Evolutionary conservation across 2,329 filamentous ascomycete species (phyloP).

Genomic region (Ceratocystis eucalypticola): DNA sequence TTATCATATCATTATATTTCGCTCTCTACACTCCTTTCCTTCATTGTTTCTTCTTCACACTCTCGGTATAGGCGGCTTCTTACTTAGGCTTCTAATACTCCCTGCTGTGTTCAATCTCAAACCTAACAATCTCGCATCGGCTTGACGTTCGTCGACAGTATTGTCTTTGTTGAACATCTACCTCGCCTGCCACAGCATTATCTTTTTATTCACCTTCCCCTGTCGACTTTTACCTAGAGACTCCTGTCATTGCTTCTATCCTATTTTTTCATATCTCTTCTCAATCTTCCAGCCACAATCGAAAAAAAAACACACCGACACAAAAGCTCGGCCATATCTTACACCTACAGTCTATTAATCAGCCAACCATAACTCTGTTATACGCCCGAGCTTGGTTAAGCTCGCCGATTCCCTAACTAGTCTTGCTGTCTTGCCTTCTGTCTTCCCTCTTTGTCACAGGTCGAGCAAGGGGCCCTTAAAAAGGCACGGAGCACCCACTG

Average conservation of each 20-base stretch:
- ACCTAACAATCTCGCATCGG: background rate
- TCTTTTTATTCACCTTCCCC: background rate
- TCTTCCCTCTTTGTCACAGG: background rate
- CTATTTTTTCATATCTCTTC: background rate
- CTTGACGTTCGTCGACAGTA: background rate
- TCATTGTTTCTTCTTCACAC: background rate
- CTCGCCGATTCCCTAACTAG: background rate
- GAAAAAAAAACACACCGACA: too few relatives aligned
- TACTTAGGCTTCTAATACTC: background rate
- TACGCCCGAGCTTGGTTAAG: background rate
- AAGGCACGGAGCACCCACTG: constrained; percentile 7
- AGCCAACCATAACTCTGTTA: background rate
- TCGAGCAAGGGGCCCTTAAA: background rate
- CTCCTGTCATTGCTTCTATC: background rate
- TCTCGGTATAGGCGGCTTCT: background rate
- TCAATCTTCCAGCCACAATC: too few relatives aligned
- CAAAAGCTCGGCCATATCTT: too few relatives aligned
- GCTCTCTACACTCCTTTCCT: background rate
- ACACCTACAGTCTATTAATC: background rate
- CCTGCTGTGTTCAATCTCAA: background rate
- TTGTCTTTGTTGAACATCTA: background rate
- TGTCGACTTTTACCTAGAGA: background rate
- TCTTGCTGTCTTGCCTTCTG: background rate
- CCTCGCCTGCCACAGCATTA: background rate
- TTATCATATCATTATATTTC: background rate